A percentile compares a stretch with the other conserved stretches of the same genome.
phyloP scores from a whole-genome alignment of 257 asterid species.

The Nicotiana tomentosiformis region DNA sequence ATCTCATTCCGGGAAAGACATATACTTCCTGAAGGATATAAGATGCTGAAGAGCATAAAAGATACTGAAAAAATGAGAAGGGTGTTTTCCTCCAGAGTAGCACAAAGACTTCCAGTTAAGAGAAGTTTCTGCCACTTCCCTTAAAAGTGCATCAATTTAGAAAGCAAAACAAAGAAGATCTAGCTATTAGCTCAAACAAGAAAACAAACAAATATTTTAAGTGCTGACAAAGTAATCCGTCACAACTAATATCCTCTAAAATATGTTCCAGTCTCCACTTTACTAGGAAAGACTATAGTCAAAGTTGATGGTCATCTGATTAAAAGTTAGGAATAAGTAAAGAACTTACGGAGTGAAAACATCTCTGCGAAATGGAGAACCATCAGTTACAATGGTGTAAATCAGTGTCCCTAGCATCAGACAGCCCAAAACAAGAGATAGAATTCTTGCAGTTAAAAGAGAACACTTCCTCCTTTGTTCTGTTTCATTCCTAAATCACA shows the following conservation, averaged over 20 bases:
- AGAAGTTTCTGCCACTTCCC: background rate
- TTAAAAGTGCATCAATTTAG: background rate
- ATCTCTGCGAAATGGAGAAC: conserved; percentile 73
- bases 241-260: background rate
- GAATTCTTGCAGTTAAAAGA: conserved; percentile 43
- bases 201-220: background rate
- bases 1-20: background rate
- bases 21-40: background rate
- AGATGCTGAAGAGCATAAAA: background rate
- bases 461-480: conserved; percentile 44
- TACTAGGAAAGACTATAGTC: background rate
- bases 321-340: background rate
- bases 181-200: background rate
- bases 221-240: background rate
- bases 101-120: background rate
- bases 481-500: conserved; percentile 33
- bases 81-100: background rate
- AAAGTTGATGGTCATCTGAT: background rate
- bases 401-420: conserved; percentile 65
- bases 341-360: conserved; percentile 62
- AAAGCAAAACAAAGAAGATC: background rate
- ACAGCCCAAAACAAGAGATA: conserved; percentile 58
- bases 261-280: background rate
- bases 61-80: background rate
- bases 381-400: conserved; percentile 57